Evolutionary conservation across 768 basidiomycete genomes (phyloP), one percentile per base, ranked within the genome.

Genomic region (Holtermanniella nyarrowii): DNA sequence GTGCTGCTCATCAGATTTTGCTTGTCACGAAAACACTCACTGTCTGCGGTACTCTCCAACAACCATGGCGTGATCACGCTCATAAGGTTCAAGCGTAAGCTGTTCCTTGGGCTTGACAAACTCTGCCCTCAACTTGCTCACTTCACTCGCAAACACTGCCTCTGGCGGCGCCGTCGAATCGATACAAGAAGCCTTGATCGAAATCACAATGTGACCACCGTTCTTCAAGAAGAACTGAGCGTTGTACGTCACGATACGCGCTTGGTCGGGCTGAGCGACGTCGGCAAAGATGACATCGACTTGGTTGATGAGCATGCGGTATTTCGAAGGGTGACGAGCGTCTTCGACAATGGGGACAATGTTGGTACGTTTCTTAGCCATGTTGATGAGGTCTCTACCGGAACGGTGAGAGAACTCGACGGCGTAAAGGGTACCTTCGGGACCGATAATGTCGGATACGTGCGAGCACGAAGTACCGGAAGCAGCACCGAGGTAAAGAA

Each of bases 331-430:
- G 69, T 88, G 76, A 56, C 95, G 89, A 21, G 95, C 95, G 66
- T 99, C 95, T 72, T 97, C 95, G 45, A 99, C 79, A 68, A 99
- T 99, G 39, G 93, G 95, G 66, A 97, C 93, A 59, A 97, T 89
- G 73, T 97, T 99, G 59, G 95, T 97, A 54, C 95, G 80, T 76
- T 95, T 96, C 76, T 97, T 96, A 26, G 95, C 93, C 95, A 97
- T 99, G 75, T 86, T 86, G 62, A 99, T 95, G 56, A 97, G 75
- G 75, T 99, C 95, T 74, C 95, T 87, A 27, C 95, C 95, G 49
- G 90, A 93, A 64, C 95, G 82, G 61, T 83, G 78, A 2, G 95
- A 97, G 76, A 99, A 97, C 73, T 99, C 95, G 26, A 99, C 95
- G 18, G 95, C 95, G 71, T 99, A 97, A 7, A 97, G 95, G 54